Base-by-base conservation (phyloP, 306 rosid species). In the Phaseolus lunatus region DNA sequence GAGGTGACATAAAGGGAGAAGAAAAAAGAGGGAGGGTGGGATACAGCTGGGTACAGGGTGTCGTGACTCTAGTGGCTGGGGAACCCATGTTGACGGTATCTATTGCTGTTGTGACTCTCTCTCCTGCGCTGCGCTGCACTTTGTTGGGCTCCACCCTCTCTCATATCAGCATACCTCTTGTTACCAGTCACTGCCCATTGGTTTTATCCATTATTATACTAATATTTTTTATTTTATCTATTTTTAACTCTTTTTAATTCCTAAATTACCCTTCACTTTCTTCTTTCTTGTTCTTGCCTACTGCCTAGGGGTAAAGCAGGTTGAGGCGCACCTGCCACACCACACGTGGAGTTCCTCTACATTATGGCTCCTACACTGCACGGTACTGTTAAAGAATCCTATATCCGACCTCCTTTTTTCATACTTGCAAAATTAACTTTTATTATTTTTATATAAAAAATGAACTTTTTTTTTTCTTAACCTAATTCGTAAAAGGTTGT, bases 41-140 rank as follows among this genome's bases (percentile, higher is more conserved):
- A 67, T 57, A 89, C 93, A 89, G 93, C 93, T 89, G 93, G 83
- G 67, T 52, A 89, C 93, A 89, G 88, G 81, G 85, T 87, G 93
- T 88, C 86, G 78, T 70, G 27, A 78, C 41, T 20, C 58, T 77
- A 71, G 71, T 68, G 84, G 86, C 84, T 81, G 86, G 80, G 81
- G 76, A 86, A 81, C 80, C 85, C 78, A 72, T 66, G 78, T 86
- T 86, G 88, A 39, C 67, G 41, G 67, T 59, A 58, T 58, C 65
- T 58, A 57, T 5, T 57, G 31, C 2, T 53, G 7, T 53, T 53
- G 15, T 20, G 6, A 9, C 75, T 33, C 71, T 63, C 70, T 41
- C 53, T 22, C 64, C 35, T 37, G 49, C n/a, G n/a, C 37, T 7
- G 5, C 29, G 1, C 39, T 67, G 73, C 73, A 43, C 54, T 72